Evolutionary conservation across 2,329 filamentous ascomycete genomes (phyloP).

Genomic region (Leptosphaerulina australis): DNA sequence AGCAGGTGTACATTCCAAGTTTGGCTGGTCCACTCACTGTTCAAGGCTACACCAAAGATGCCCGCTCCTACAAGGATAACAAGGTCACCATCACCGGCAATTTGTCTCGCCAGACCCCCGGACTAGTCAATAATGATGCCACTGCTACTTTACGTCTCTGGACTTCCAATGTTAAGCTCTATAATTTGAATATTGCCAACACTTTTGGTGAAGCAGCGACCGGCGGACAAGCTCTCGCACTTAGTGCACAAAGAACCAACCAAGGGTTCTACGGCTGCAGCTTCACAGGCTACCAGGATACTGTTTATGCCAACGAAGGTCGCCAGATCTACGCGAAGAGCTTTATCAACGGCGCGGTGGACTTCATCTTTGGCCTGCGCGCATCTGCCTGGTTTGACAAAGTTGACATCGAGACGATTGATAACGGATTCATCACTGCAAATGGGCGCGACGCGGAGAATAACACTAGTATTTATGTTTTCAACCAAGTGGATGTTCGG

Average conservation of each 20-base stretch:
- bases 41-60: conserved; percentile 63
- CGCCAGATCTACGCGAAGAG: conserved; percentile 60
- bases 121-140: conserved; percentile 54
- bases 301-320: conserved; percentile 51
- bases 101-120: conserved; percentile 42
- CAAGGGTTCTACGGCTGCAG: conserved; percentile 62
- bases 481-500: conserved; percentile 56
- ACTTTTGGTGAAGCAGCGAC: conserved; percentile 24
- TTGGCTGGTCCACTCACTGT: conserved; percentile 58
- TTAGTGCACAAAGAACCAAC: conserved; percentile 55
- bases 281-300: conserved; percentile 62
- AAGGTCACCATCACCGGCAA: conserved; percentile 58
- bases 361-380: conserved; percentile 61
- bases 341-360: conserved; percentile 61
- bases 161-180: conserved; percentile 59
- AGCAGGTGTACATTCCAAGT: conserved; percentile 60
- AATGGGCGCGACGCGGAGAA: conserved; percentile 27
- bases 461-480: conserved; percentile 56
- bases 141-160: conserved; percentile 55
- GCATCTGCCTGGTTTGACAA: conserved; percentile 56
- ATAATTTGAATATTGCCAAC: conserved; percentile 65
- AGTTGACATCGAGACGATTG: conserved; percentile 34
- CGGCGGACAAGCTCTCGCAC: conserved; percentile 54
- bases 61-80: conserved; percentile 59
- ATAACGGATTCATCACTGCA: conserved; percentile 29